Base-by-base conservation (phyloP, 495 filamentous ascomycete species). In the Aspergillus indologenus region DNA sequence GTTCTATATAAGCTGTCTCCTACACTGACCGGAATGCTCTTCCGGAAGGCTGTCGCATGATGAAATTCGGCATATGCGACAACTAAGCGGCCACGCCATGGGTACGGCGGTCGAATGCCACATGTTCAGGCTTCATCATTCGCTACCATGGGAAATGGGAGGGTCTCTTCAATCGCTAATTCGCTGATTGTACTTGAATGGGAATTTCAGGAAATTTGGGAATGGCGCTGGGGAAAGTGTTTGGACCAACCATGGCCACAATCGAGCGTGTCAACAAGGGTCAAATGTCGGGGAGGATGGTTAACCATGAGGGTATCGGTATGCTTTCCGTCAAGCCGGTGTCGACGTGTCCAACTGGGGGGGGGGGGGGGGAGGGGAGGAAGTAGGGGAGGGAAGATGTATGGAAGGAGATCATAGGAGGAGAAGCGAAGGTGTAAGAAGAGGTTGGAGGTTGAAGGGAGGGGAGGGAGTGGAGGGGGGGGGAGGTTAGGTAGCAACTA, bases 91-190 rank as follows among this genome's bases (percentile, higher is more conserved):
- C 43, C 44, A 58, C 20, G 34, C 56, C 40, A 58, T 52, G 48
- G 20, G 26, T 53, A 53, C 22, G 22, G 31, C 22, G 49, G 49
- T 58, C 44, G 24, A 26, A 18, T 54, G 50, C 57, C 57, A 54
- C 50, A 54, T 59, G 50, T 59, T 49, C 57, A 19, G 45, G 9
- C 40, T 20, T 17, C 49, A 53, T 59, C 22, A 46, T 40, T 51
- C 45, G 46, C 46, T 50, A 40, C 23, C 48, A 26, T 18, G 24
- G 24, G 3, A 11, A 51, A 7, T 40, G 34, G 34, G 34, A 15
- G 34, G 34, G 5, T 19, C 23, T 51, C 23, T 7, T 31, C 24
- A 31, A 18, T 51, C 48, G 18, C 48, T 23, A 15, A 31, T 40
- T 40, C 34, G 34, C 34, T 11, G 34, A 40, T 15, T 14, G 34